A percentile compares a stretch with the other conserved stretches of the same genome.
Evolutionary conservation across 1,284 basidiomycete species (phyloP).

Genomic region (Ceratobasidium sp.): DNA sequence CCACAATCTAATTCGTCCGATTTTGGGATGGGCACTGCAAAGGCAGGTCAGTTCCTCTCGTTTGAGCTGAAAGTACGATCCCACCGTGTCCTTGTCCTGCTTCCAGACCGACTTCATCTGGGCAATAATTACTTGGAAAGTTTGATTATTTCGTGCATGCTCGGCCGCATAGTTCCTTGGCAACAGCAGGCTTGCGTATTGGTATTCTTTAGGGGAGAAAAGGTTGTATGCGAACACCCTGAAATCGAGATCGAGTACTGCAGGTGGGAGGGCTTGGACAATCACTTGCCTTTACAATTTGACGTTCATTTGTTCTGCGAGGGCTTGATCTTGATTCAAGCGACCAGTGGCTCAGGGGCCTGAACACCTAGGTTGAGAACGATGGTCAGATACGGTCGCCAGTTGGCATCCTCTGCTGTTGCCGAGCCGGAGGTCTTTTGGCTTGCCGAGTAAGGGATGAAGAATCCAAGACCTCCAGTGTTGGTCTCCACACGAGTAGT

Average conservation of each 20-base stretch:
- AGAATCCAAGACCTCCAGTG: not conserved
- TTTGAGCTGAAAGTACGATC: not conserved
- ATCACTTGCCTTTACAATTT: not conserved
- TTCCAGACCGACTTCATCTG: not conserved
- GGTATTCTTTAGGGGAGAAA: not conserved
- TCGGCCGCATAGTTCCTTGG: not conserved
- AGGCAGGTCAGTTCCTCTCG: not conserved
- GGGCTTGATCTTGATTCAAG: not conserved
- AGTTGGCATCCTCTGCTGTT: not conserved
- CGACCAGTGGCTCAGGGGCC: not conserved
- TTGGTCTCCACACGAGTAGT: not conserved
- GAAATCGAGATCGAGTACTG: conserved; percentile 4
- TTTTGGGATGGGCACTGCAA: not conserved
- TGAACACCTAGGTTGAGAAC: not conserved
- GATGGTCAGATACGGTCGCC: conserved; percentile 5
- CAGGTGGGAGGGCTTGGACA: not conserved
- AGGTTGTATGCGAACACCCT: not conserved
- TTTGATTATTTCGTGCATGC: not conserved
- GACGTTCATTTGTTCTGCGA: not conserved
- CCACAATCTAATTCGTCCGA: not conserved
- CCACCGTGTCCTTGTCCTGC: not conserved
- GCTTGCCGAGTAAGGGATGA: not conserved
- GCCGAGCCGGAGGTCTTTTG: not conserved
- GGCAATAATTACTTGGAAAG: not conserved
- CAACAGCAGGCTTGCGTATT: not conserved